phyloP scores from a whole-genome alignment of 176 grass and related monocot genomes.

The Bromus sterilis region DNA sequence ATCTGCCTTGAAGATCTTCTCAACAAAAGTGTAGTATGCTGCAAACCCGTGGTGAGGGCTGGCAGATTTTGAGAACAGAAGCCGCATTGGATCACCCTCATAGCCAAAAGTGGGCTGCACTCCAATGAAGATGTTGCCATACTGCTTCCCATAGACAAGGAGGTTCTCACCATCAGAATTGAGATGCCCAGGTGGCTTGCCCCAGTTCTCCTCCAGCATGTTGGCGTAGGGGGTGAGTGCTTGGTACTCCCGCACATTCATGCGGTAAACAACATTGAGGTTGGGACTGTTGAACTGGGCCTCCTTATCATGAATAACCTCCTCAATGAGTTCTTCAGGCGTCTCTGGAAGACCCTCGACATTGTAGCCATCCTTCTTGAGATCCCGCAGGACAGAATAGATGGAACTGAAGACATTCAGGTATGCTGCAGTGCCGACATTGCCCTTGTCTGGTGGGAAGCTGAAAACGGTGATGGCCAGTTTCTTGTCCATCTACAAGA shows the following conservation, averaged over 20 bases:
- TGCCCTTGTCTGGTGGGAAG: slow-evolving; percentile 99
- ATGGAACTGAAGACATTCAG: slow-evolving; percentile 96
- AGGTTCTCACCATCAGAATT: slow-evolving; percentile 90
- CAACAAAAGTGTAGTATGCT: slow-evolving; percentile 92
- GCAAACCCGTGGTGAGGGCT: slow-evolving; percentile 96
- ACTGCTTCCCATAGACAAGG: slow-evolving; percentile 95
- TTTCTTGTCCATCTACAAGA: slow-evolving; percentile 59
- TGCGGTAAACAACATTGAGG: slow-evolving; percentile 85
- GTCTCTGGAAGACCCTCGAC: slow-evolving; percentile 84
- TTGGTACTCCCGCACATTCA: slow-evolving; percentile 89
- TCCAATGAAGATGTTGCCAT: slow-evolving; percentile 93
- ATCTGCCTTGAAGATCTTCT: slow-evolving; percentile 98
- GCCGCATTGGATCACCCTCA: slow-evolving; percentile 96
- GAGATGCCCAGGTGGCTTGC: slow-evolving; percentile 88
- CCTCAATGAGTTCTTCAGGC: slow-evolving; percentile 71
- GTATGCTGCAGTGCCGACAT: slow-evolving; percentile 86
- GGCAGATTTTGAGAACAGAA: slow-evolving; percentile 91
- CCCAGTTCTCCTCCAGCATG: slow-evolving; percentile 96
- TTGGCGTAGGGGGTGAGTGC: slow-evolving; percentile 71
- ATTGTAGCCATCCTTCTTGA: slow-evolving; percentile 77
- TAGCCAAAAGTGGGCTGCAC: slow-evolving; percentile 97
- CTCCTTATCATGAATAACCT: slow-evolving; percentile 97
- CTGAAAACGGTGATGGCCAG: slow-evolving; percentile 96
- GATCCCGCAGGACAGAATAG: slow-evolving; percentile 65
- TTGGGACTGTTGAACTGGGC: slow-evolving; percentile 98